Evolutionary conservation across 352 stramenopile genomes (phyloP).

Genomic region (Phytophthora sp.): DNA sequence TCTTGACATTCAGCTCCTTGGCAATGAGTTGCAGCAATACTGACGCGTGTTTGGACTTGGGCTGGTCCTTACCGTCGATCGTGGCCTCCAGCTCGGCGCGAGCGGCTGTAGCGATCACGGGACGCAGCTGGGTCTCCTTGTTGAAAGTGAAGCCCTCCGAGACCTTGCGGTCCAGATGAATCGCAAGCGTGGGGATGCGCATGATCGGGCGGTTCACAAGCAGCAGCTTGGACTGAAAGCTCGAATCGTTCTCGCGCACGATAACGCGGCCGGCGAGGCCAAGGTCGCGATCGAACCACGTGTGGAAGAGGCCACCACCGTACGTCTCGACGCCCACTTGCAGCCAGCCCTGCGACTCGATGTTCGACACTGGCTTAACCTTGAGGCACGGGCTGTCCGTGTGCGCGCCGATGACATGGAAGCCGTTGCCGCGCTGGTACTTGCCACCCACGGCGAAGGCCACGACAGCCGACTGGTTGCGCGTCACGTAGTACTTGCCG

Average conservation of each 20-base stretch:
- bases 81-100: conserved; percentile 90
- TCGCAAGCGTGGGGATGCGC: conserved; percentile 97
- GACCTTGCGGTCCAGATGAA: conserved; percentile 95
- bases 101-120: conserved; percentile 88
- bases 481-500: conserved; percentile 98
- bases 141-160: conserved; percentile 94
- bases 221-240: conserved; percentile 82
- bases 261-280: conserved; percentile 93
- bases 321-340: conserved; percentile 86
- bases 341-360: conserved; percentile 84
- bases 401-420: conserved; percentile 97
- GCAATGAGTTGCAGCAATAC: conserved; percentile 93
- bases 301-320: conserved; percentile 96
- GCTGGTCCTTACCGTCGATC: conserved; percentile 54
- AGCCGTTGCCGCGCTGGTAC: conserved; percentile 92
- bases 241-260: conserved; percentile 80
- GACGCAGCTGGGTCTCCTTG: conserved; percentile 96
- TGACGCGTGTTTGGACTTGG: conserved; percentile 90
- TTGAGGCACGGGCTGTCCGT: conserved; percentile 97
- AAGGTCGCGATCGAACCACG: conserved; percentile 98
- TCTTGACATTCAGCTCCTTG: conserved; percentile 85
- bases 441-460: conserved; percentile 95
- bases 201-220: conserved; percentile 95
- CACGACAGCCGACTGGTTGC: conserved; percentile 96
- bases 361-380: conserved; percentile 95